phyloP scores from a whole-genome alignment of 805 yeast genomes.

The Barnettozyma wickerhamii region DNA sequence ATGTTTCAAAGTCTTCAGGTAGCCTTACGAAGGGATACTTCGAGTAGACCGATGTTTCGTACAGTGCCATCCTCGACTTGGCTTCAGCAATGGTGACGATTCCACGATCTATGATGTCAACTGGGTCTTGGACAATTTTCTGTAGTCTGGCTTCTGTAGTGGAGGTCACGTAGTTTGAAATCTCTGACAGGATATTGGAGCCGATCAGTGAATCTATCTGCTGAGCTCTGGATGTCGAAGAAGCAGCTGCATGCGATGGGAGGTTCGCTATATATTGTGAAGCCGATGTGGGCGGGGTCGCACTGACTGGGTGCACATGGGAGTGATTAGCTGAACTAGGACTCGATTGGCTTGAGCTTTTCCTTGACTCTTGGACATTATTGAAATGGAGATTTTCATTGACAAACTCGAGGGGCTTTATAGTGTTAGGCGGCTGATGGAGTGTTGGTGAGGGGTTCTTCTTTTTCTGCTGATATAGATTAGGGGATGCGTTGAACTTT shows the following conservation, averaged over 20 bases:
- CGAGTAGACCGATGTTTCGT: slow-evolving; percentile 41
- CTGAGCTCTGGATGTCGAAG: slow-evolving; percentile 21
- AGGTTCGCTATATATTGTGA: slow-evolving; percentile 21
- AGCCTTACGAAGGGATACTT: slow-evolving; percentile 57
- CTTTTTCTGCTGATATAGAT: not conserved
- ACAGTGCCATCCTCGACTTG: slow-evolving; percentile 43
- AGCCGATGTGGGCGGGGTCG: not conserved
- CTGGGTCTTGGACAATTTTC: slow-evolving; percentile 13
- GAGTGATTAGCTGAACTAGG: not conserved
- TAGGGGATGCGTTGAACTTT: not conserved
- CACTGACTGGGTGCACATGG: not conserved
- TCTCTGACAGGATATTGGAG: slow-evolving; percentile 35
- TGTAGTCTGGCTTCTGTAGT: slow-evolving; percentile 34
- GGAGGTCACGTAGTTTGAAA: slow-evolving; percentile 43
- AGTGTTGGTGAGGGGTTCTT: not conserved
- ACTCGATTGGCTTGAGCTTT: not conserved
- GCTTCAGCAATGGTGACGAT: slow-evolving; percentile 60
- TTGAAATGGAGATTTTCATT: slow-evolving; percentile 8
- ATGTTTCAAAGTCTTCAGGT: slow-evolving; percentile 38
- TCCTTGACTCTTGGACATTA: not conserved
- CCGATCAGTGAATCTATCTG: slow-evolving; percentile 40
- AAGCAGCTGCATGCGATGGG: slow-evolving; percentile 7
- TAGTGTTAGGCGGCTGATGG: not conserved
- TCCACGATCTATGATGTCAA: slow-evolving; percentile 56
- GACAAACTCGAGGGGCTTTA: slow-evolving; percentile 5